Base-by-base conservation (phyloP, 257 asterid species). In the Capsicum chinense region DNA sequence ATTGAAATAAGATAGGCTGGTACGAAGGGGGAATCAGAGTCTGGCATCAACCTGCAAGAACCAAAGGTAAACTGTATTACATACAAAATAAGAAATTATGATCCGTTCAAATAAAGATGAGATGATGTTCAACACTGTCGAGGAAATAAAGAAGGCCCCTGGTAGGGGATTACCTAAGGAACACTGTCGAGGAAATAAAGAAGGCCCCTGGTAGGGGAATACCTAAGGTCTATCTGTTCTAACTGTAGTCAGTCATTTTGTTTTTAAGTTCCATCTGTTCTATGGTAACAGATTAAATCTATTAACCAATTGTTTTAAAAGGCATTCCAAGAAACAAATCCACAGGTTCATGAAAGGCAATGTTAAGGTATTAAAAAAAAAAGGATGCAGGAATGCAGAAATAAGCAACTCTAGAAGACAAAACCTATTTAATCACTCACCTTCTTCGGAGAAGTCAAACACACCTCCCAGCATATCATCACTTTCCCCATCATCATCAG, bases 371-470 rank as follows among this genome's bases (percentile, higher is more conserved):
- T 26, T 50, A 1, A 56, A 58, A 14, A 39, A 39, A 78, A 26
- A 78, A 33, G 50, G 64, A 78, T 50, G 64, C 64, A 78, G 15
- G 81, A 9, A 78, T 15, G 0, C 33, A 78, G 50, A 78, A 54
- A 54, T 26, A 54, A 78, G 50, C 14, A 78, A 78, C 50, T 78
- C 50, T 26, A 33, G 9, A 78, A 54, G 64, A 33, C 11, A 54
- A 50, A 78, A 26, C 82, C 64, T 33, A 52, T 50, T 54, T 78
- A 33, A 17, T 39, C 54, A 56, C 81, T 6, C 66, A 88, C 91
- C 91, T 88, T 88, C 91, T 87, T 90, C 92, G 12, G 91, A 90
- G 86, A 90, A 90, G 84, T 87, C 88, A 71, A 90, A 90, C 37
- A 90, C 90, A 82, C 89, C 90, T 48, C 92, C 92, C 86, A 90